Conservation (phyloP, 1,139 yeast genomes). For the Pichia inconspicua region DNA sequence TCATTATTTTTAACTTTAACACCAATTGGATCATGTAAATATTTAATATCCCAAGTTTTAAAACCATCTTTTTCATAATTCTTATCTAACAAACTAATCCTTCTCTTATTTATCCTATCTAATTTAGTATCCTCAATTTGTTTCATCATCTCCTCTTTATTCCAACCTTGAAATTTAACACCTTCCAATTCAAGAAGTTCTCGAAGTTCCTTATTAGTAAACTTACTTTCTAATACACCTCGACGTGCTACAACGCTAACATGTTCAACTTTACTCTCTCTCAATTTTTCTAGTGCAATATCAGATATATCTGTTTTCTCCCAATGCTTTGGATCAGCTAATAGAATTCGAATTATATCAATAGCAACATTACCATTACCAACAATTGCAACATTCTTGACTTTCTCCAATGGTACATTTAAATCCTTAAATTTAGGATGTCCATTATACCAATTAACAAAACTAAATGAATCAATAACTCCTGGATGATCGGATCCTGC, state of each 20-base stretch:
- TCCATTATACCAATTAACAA: constrained; percentile 96
- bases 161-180: constrained; percentile 48
- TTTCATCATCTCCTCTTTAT: constrained; percentile 35
- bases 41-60: constrained; percentile 61
- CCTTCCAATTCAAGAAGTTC: constrained; percentile 65
- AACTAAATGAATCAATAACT: constrained; percentile 75
- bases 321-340: constrained; percentile 57
- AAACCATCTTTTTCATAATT: constrained; percentile 21
- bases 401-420: constrained; percentile 49
- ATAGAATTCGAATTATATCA: constrained; percentile 75
- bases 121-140: constrained; percentile 35
- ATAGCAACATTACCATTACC: constrained; percentile 98
- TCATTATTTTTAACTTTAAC: constrained; percentile 34
- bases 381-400: constrained; percentile 65
- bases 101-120: constrained; percentile 63
- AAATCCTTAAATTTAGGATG: constrained; percentile 51
- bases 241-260: constrained; percentile 79
- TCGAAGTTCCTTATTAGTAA: constrained; percentile 85
- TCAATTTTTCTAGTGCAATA: constrained; percentile 49
- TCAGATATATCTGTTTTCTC: constrained; percentile 64
- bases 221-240: constrained; percentile 77
- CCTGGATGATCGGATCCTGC: constrained; percentile 55
- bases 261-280: constrained; percentile 44
- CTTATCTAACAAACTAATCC: constrained; percentile 56
- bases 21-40: constrained; percentile 57